Evolutionary conservation across 2,329 filamentous ascomycete species (phyloP), one percentile per base, ranked within the genome.

Genomic region (Endoconidiophora laricicola): DNA sequence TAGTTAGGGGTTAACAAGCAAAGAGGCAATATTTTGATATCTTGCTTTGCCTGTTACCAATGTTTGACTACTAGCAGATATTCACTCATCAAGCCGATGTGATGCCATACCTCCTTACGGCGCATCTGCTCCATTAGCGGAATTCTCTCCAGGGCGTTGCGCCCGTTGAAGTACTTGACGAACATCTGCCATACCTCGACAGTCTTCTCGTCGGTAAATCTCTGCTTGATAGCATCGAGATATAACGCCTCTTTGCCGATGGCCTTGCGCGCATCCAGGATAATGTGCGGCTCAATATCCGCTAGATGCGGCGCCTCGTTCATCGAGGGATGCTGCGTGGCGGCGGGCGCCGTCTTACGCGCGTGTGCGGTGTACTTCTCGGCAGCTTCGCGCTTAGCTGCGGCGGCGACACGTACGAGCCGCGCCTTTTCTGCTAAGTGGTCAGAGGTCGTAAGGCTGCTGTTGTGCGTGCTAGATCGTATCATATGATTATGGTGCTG

Each of bases 91-190:
- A 68, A 66, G 39, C 72, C 73, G 50, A 83, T 62, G 49, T 80
- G 67, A 44, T 75, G 73, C 69, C 83, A 87, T 12, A 86, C 73
- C 57, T 84, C 81, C 65, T 90, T 93, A 51, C 86, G 72, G 68
- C 91, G 94, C 67, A 93, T 74, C 4, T 84, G 83, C 65, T 95
- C 86, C 51, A 82, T 74, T n/a, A 91, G 68, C 1, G 83, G 78
- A 56, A 98, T 83, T 57, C 88, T 80, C 66, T 98, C 91, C 53
- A 96, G 70, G 2, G 88, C 81, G 60, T 83, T 80, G 51, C 73
- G 75, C 1, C 91, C 91, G 62, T 96, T 88, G 58, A 96, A 86
- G 63, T 95, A 91, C 62, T 83, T 86, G 58, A 81, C 74, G 57
- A 94, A 78, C 42, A 73, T 69, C 2, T 78, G 75, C 83, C 87